Conservation (phyloP, 495 filamentous ascomycete species). For the Daldinia bambusicola region DNA sequence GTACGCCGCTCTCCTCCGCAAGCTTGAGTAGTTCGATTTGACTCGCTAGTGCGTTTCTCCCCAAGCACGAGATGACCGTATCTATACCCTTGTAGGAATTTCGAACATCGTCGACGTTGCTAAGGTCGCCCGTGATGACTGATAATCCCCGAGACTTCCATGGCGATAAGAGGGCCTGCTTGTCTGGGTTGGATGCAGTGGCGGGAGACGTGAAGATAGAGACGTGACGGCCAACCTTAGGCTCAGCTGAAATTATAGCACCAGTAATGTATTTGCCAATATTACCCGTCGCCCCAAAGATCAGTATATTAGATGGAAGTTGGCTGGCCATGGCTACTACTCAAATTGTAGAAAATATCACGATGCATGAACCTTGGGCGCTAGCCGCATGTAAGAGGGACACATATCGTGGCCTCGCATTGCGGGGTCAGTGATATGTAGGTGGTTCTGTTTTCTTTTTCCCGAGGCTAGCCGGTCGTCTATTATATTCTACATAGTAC, state of each 20-base stretch:
- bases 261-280: constrained; percentile 73
- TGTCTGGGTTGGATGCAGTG: constrained; percentile 55
- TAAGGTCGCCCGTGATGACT: constrained; percentile 69
- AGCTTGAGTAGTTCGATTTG: constrained; percentile 69
- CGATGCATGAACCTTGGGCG: background rate
- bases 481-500: background rate
- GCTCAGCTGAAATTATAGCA: constrained; percentile 64
- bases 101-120: constrained; percentile 61
- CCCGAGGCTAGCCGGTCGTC: background rate
- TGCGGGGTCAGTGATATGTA: constrained; percentile 6
- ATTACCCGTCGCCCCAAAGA: constrained; percentile 75
- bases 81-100: constrained; percentile 68
- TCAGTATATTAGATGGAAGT: constrained; percentile 64
- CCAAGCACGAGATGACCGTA: constrained; percentile 73
- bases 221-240: constrained; percentile 61
- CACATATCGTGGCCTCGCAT: background rate
- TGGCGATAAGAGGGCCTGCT: constrained; percentile 60
- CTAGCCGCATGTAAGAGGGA: background rate
- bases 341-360: background rate
- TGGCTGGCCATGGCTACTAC: constrained; percentile 45
- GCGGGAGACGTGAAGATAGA: constrained; percentile 71
- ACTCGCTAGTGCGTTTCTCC: constrained; percentile 64
- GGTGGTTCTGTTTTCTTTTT: background rate
- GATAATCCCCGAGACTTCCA: constrained; percentile 63
- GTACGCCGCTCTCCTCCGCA: constrained; percentile 66